Evolutionary conservation across 78 protist species (phyloP).

Genomic region (slime mould (Dictyostelium discoideum)): DNA sequence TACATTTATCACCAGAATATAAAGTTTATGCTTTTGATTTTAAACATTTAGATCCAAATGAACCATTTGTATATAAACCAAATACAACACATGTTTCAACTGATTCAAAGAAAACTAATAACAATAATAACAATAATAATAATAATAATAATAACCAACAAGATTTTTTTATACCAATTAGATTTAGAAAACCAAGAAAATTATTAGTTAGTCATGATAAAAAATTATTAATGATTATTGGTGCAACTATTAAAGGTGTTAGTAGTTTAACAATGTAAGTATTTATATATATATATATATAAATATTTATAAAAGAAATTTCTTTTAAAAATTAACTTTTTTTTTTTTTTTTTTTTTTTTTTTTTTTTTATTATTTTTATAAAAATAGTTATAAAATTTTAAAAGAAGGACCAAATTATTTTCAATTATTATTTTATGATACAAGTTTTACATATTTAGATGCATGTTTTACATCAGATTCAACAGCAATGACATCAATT

Average conservation of each 20-base stretch:
- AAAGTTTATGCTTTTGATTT: conserved; percentile 19
- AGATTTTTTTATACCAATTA: background rate
- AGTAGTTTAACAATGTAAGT: conserved; percentile 72
- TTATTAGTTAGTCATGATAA: conserved; percentile 50
- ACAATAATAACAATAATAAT: background rate
- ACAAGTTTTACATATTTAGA: conserved; percentile 64
- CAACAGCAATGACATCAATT: conserved; percentile 25
- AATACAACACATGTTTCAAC: background rate
- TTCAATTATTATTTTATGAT: conserved; percentile 64
- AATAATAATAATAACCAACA: background rate
- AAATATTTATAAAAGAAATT: background rate
- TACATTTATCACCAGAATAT: conserved; percentile 10
- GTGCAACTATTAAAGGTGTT: conserved; percentile 53
- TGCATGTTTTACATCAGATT: conserved; percentile 77
- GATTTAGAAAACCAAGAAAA: conserved; percentile 60
- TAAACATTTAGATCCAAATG: background rate
- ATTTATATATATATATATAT: background rate
- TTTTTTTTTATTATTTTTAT: background rate
- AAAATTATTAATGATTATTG: conserved; percentile 37
- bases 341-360: background rate
- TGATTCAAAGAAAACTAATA: background rate
- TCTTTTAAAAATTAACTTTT: background rate
- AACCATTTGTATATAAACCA: background rate
- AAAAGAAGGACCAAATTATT: conserved; percentile 71
- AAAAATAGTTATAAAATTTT: conserved; percentile 19